phyloP scores from a whole-genome alignment of 352 stramenopile species.

The Phytophthora podocarpi region DNA sequence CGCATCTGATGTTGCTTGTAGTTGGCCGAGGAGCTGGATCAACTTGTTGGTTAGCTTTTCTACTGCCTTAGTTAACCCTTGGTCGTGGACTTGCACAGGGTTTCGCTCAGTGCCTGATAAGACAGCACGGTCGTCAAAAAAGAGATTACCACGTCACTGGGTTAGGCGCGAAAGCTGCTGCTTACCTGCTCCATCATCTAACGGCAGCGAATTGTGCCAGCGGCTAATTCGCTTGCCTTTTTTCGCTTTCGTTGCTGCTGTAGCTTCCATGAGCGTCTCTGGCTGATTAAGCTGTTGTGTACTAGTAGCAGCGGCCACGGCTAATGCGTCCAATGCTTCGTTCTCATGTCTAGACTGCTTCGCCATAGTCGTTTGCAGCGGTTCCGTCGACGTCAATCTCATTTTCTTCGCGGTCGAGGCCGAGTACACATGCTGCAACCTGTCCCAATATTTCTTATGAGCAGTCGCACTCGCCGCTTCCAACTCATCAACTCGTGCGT shows the following conservation, averaged over 20 bases:
- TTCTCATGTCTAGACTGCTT: constrained; percentile 16
- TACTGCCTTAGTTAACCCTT: constrained; percentile 59
- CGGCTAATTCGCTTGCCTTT: constrained; percentile 19
- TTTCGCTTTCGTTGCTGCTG: constrained; percentile 24
- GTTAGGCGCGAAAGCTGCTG: neutral
- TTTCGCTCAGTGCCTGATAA: constrained; percentile 7
- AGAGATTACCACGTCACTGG: neutral
- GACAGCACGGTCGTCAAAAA: neutral
- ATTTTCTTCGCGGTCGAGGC: constrained; percentile 43
- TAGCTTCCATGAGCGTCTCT: neutral
- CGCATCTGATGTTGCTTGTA: constrained; percentile 32
- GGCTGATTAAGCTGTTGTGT: constrained; percentile 5
- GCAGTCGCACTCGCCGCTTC: constrained; percentile 19
- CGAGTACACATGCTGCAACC: constrained; percentile 57
- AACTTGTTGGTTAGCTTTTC: constrained; percentile 63
- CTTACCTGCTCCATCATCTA: neutral
- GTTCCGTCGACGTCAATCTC: constrained; percentile 18
- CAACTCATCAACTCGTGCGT: constrained; percentile 19
- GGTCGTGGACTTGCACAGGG: constrained; percentile 59
- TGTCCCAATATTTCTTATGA: constrained; percentile 68
- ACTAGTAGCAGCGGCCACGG: constrained; percentile 18
- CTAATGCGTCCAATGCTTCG: constrained; percentile 32
- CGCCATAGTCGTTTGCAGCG: neutral
- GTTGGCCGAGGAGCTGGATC: constrained; percentile 36
- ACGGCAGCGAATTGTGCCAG: constrained; percentile 4